These are phyloP conservation scores for Didymella glomerata DNA, from an alignment of 2,329 filamentous ascomycete genomes.

Conservation along the genomic window DNA sequence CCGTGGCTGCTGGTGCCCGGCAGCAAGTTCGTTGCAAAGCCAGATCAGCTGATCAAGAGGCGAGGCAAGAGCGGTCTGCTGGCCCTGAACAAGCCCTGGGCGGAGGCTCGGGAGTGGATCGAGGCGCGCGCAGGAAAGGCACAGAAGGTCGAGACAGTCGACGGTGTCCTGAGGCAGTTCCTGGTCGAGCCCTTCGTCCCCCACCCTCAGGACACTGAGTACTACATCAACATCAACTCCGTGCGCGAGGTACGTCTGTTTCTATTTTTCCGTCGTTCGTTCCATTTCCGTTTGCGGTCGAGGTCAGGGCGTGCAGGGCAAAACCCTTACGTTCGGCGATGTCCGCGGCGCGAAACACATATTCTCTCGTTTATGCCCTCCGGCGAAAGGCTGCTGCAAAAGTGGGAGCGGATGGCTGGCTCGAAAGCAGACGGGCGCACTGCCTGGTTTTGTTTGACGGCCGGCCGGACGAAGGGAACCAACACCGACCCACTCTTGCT, in stretches of 20 bases:
- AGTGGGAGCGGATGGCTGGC: conserved; percentile 27
- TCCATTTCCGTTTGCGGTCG: conserved; percentile 14
- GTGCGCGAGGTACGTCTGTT: conserved; percentile 89
- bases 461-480: conserved; percentile 53
- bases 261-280: conserved; percentile 24
- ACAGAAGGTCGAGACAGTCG: conserved; percentile 90
- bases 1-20: conserved; percentile 88
- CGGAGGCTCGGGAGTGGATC: conserved; percentile 93
- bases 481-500: conserved; percentile 49
- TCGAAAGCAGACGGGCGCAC: conserved; percentile 35
- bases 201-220: conserved; percentile 93
- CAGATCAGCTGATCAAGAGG: conserved; percentile 99
- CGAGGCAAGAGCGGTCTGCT: conserved; percentile 98
- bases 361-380: conserved; percentile 15
- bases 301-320: conserved; percentile 8
- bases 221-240: conserved; percentile 99
- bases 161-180: conserved; percentile 91
- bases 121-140: conserved; percentile 89
- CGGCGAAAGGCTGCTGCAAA: conserved; percentile 23
- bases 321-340: conserved; percentile 4
- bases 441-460: conserved; percentile 48
- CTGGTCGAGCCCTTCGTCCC: conserved; percentile 98
- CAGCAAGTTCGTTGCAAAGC: conserved; percentile 97
- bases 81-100: conserved; percentile 95
- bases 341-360: conserved; percentile 23